Conservation (phyloP, 2,329 filamentous ascomycete genomes). For the Aureobasidium vineae region DNA sequence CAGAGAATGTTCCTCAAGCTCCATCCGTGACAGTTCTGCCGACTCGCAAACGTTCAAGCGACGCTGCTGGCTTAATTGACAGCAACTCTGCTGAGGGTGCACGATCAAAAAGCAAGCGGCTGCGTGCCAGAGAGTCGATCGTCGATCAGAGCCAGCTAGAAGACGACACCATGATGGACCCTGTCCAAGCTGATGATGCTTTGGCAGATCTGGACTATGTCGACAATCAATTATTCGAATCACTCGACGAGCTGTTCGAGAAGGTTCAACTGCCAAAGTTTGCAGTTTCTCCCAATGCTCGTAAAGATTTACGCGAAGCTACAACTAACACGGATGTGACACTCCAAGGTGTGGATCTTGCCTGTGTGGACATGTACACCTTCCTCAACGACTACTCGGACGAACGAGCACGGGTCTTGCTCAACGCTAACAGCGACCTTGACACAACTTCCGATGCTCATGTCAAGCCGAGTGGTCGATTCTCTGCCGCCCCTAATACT, state of each 20-base stretch:
- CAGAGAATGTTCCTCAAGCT: not conserved
- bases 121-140: conserved; percentile 59
- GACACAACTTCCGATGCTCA: conserved; percentile 27
- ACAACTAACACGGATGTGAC: not conserved
- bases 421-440: conserved; percentile 33
- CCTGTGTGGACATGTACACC: conserved; percentile 13
- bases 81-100: conserved; percentile 52
- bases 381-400: conserved; percentile 35
- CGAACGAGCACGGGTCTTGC: conserved; percentile 32
- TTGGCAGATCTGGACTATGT: conserved; percentile 24
- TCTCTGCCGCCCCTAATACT: conserved; percentile 25
- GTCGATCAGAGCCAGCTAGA: conserved; percentile 43
- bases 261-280: not conserved
- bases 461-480: conserved; percentile 21
- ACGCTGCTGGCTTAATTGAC: conserved; percentile 59
- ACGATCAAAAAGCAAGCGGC: conserved; percentile 59
- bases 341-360: not conserved
- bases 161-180: conserved; percentile 31
- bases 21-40: conserved; percentile 37
- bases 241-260: conserved; percentile 15
- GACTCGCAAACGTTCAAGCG: conserved; percentile 60
- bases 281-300: not conserved
- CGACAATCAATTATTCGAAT: conserved; percentile 14
- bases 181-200: conserved; percentile 19
- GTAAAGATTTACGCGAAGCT: conserved; percentile 17